These are phyloP conservation scores for Solanum chacoense DNA, from an alignment of 305 asterid genomes.

Conservation along the genomic window DNA sequence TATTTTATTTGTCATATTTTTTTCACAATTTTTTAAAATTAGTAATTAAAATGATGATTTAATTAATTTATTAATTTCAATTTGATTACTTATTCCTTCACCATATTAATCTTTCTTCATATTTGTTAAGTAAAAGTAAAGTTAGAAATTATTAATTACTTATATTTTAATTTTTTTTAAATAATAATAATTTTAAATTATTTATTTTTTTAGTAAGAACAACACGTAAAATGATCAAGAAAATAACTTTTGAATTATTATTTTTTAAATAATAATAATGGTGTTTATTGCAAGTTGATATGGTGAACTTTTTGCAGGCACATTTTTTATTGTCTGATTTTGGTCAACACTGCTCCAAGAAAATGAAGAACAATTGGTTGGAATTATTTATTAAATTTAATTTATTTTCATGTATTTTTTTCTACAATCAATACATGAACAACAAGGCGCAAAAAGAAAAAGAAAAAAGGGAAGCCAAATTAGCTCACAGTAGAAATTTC, in stretches of 20 bases:
- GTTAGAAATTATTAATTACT: not conserved
- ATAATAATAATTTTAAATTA: not conserved
- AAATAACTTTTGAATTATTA: not conserved
- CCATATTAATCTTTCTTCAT: not conserved
- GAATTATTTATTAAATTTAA: slow-evolving; percentile 13
- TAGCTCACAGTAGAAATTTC: not conserved
- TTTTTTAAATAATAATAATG: not conserved
- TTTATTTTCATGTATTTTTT: not conserved
- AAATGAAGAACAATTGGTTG: slow-evolving; percentile 3
- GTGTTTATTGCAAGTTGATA: slow-evolving; percentile 12
- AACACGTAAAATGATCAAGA: not conserved
- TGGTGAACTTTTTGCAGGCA: slow-evolving; percentile 1
- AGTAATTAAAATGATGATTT: not conserved
- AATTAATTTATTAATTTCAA: not conserved
- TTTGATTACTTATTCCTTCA: not conserved
- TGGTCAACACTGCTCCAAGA: slow-evolving; percentile 16
- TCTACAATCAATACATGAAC: not conserved
- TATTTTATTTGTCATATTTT: not conserved
- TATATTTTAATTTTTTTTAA: not conserved
- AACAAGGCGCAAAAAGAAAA: not conserved
- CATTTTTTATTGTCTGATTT: not conserved
- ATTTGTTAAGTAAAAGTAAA: not conserved
- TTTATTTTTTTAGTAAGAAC: not conserved
- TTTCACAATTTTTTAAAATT: not conserved
- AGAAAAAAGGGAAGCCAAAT: not conserved